Evolutionary conservation across 2,329 filamentous ascomycete species (phyloP), one percentile per base, ranked within the genome.

Genomic region (Diaporthe citri): DNA sequence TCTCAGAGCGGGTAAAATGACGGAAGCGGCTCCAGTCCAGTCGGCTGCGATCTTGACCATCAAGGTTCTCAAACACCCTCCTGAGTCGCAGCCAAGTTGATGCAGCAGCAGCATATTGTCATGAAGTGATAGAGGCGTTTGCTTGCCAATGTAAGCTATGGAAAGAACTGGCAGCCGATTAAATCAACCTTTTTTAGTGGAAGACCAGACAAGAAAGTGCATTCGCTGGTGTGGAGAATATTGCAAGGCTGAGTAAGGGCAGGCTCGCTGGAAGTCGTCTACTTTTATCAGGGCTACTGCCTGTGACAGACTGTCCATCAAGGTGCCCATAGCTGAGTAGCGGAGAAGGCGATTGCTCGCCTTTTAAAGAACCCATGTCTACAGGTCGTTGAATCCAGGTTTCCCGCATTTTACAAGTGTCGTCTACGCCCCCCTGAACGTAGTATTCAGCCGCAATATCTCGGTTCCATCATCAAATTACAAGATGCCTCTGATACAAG

Each of bases 401-500:
- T 28, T 25, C 10, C 17, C 34, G 25, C 3, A 3, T 31, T 9
- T 22, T 1, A 4, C 13, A 41, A 41, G 9, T 31, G 31, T 22
- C 9, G 10, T 7, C 39, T 46, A 5, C 22, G 5, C 3, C 13
- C 8, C 8, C 39, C 25, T 10, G 8, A 62, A 7, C 13, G 9
- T 17, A 46, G 4, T 10, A 31, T 5, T 2, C 17, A 12, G 1
- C 2, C 41, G 2, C n/a, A 13, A 46, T 8, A 39, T 41, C 6
- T 39, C 64, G 20, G 3, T 17, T 22, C n/a, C 9, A 3, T 6
- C 3, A 20, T 28, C 7, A 20, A 3, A 55, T 2, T 25, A 41
- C 64, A 55, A 20, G 2, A 69, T 69, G 64, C 64, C 64, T 41
- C 46, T 69, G 15, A 52, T 69, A 22, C 39, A 71, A 59, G 67